Evolutionary conservation across 1,284 basidiomycete species (phyloP).

Genomic region (Polyporus tsugae): DNA sequence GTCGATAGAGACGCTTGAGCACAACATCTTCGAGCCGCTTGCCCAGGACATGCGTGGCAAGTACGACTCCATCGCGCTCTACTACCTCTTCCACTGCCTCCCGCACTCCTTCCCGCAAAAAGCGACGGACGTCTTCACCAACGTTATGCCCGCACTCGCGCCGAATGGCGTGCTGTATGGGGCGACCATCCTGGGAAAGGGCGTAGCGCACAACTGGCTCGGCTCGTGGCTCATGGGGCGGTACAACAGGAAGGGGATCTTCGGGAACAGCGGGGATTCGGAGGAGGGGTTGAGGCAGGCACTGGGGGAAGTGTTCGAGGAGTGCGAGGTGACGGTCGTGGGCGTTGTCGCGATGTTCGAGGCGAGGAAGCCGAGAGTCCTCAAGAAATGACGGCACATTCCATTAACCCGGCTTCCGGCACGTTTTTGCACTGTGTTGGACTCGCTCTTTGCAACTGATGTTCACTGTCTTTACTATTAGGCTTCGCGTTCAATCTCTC

Average conservation of each 20-base stretch:
- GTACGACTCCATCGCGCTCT: conserved; percentile 38
- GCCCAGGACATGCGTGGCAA: conserved; percentile 20
- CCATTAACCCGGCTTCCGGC: too few relatives aligned
- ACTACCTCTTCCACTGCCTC: conserved; percentile 39
- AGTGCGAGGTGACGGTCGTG: conserved; percentile 32
- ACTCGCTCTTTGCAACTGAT: too few relatives aligned
- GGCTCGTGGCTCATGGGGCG: conserved; percentile 29
- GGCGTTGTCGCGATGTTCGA: conserved; percentile 36
- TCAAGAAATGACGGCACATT: neutral
- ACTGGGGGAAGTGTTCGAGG: conserved; percentile 31
- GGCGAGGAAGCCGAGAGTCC: neutral
- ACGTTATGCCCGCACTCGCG: conserved; percentile 28
- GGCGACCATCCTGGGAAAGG: conserved; percentile 34
- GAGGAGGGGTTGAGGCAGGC: conserved; percentile 30
- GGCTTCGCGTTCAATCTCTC: too few relatives aligned
- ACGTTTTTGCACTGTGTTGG: too few relatives aligned
- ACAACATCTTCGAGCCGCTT: conserved; percentile 33
- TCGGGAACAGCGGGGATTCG: conserved; percentile 33
- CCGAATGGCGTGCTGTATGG: conserved; percentile 36
- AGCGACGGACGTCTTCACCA: conserved; percentile 26
- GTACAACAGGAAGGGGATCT: conserved; percentile 35
- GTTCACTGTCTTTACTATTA: too few relatives aligned
- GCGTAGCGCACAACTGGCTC: conserved; percentile 34
- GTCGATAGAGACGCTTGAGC: conserved; percentile 28
- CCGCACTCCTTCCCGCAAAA: conserved; percentile 36